A percentile compares a stretch with the other conserved stretches of the same genome.
phyloP scores from a whole-genome alignment of 2,329 filamentous ascomycete species.

The Ciborinia camelliae region DNA sequence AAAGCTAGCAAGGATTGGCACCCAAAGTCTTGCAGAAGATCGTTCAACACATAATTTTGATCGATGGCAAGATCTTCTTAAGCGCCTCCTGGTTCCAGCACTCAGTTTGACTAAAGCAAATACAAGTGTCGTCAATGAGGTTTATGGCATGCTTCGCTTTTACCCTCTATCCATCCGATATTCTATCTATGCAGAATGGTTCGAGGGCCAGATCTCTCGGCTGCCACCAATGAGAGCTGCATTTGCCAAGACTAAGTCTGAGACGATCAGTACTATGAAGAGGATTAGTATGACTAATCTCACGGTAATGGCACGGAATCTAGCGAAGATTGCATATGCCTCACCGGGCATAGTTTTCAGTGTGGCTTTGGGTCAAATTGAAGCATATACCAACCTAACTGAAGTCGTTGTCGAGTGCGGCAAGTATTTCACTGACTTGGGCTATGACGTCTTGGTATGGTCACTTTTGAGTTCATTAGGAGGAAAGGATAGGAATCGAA shows the following conservation, averaged over 20 bases:
- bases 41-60: constrained; percentile 64
- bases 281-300: constrained; percentile 85
- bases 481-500: constrained; percentile 60
- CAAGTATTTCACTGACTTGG: constrained; percentile 87
- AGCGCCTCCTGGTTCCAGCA: constrained; percentile 79
- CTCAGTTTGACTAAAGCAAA: constrained; percentile 85
- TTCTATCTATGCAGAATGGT: constrained; percentile 92
- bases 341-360: constrained; percentile 90
- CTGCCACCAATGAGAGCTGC: constrained; percentile 73
- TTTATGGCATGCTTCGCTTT: constrained; percentile 77
- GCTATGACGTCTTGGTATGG: constrained; percentile 92
- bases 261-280: constrained; percentile 84
- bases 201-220: constrained; percentile 72
- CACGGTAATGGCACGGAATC: constrained; percentile 76
- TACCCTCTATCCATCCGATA: constrained; percentile 78
- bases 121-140: constrained; percentile 76
- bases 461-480: constrained; percentile 75
- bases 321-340: constrained; percentile 89
- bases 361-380: constrained; percentile 84
- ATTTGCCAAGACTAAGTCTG: constrained; percentile 71
- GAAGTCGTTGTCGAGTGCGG: constrained; percentile 93
- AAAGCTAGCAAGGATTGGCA: constrained; percentile 83
- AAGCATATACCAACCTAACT: constrained; percentile 92
- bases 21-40: constrained; percentile 69
- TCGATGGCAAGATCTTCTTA: constrained; percentile 82